Percentiles rank a stretch among this genome's conserved stretches.
These are phyloP conservation scores for Gnetum montanum DNA, from an alignment of 75 land plant species.

Conservation along the genomic window DNA sequence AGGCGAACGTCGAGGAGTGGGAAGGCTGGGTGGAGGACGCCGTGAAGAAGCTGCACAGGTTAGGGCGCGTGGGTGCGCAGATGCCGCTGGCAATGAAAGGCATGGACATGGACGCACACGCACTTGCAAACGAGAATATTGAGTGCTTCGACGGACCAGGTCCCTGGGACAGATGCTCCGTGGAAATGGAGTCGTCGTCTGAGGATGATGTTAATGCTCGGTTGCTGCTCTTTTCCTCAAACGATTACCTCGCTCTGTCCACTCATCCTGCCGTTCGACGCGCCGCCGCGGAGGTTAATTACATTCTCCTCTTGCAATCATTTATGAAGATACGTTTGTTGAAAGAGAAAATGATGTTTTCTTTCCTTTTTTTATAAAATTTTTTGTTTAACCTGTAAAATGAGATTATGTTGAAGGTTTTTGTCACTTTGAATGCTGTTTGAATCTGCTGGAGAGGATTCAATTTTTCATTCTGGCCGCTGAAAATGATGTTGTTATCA, in stretches of 20 bases:
- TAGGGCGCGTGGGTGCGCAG: constrained; percentile 48
- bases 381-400: no score
- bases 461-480: no score
- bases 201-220: not conserved
- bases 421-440: not conserved
- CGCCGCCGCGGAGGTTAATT: constrained; percentile 90
- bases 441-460: no score
- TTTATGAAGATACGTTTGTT: no score
- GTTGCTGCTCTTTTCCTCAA: constrained; percentile 85
- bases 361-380: not conserved
- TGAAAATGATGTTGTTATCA: no score
- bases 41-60: constrained; percentile 25
- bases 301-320: no score
- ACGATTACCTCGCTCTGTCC: constrained; percentile 91
- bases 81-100: constrained; percentile 36
- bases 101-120: not conserved
- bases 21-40: constrained; percentile 69
- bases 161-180: constrained; percentile 64
- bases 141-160: constrained; percentile 41
- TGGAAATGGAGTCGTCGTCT: constrained; percentile 27
- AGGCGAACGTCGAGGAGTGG: constrained; percentile 51
- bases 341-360: no score
- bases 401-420: no score
- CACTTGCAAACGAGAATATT: not conserved
- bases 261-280: constrained; percentile 72